Base-by-base conservation (phyloP, 306 rosid species). In the Ormosia emarginata region DNA sequence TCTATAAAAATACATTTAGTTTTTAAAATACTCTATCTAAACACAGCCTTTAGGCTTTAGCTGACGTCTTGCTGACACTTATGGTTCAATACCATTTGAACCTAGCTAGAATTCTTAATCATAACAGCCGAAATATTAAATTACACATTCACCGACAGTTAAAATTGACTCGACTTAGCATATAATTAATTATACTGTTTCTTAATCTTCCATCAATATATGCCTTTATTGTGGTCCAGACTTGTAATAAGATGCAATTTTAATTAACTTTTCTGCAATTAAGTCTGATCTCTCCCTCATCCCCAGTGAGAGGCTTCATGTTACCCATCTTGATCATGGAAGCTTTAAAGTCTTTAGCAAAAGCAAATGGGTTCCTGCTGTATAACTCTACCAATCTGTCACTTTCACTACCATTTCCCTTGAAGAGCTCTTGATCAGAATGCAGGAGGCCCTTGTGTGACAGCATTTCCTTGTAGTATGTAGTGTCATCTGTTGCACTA, bases 241-340 rank as follows among this genome's bases (percentile, higher is more conserved):
- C 63, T 14, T 2, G 46, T 14, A 47, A 13, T 24, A 24, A 24
- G 11, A 44, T 5, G 24, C 24, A 24, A 12, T 4, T 63, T 70
- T 33, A 66, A 39, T 87, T 87, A 78, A 84, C 17, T 59, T 40
- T 81, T 67, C 90, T 84, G 84, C 90, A 87, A 13, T 78, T 68
- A 24, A 6, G 3, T 43, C 88, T 84, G 12, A 87, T 74, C 79
- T 87, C 87, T 32, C 87, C 87, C 8, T 12, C 0, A 0, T 53
- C 15, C 3, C 87, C 79, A 2, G 76, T 61, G 7, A 84, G 83
- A 59, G 80, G 84, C 49, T 73, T 84, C 1, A 84, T 8, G 32
- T 84, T 81, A 2, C 90, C 88, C 88, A 87, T 84, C 50, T 87
- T 87, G 43, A 87, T 69, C 84, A 87, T 78, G 36, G 88, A 84